A percentile compares a stretch with the other conserved stretches of the same genome.
These are phyloP conservation scores for Sporothrix globosa DNA, from an alignment of 2,329 filamentous ascomycete genomes.

Conservation along the genomic window DNA sequence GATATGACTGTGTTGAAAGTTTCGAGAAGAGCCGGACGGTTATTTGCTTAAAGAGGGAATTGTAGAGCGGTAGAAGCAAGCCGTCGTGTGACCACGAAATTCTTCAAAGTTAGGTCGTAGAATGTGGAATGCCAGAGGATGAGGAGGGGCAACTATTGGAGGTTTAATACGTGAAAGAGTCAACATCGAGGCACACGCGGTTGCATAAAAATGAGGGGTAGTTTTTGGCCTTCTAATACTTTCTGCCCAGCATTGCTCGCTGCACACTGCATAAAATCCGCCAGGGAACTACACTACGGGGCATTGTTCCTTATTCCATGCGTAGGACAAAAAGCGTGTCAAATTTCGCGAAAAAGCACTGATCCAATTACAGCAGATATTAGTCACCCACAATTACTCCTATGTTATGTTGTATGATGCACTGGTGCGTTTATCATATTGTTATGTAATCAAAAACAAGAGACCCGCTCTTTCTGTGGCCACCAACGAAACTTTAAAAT, in stretches of 20 bases:
- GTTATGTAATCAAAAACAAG: background rate
- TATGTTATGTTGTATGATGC: background rate
- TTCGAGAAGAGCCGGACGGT: background rate
- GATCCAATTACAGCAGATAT: background rate
- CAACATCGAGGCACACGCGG: conserved; percentile 12
- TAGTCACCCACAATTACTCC: conserved; percentile 4
- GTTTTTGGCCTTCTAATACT: conserved; percentile 13
- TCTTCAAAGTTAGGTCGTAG: background rate
- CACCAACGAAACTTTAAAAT: conserved; percentile 6
- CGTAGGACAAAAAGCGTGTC: too few relatives aligned
- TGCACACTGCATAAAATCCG: background rate
- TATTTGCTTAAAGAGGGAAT: background rate
- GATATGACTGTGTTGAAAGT: background rate
- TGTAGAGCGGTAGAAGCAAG: background rate
- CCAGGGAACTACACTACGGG: background rate
- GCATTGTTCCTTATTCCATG: conserved; percentile 12
- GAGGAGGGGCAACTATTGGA: conserved; percentile 20
- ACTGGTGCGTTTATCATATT: background rate
- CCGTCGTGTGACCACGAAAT: background rate
- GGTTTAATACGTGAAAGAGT: conserved; percentile 13
- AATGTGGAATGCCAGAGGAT: background rate
- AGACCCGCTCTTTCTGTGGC: background rate
- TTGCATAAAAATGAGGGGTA: conserved; percentile 30
- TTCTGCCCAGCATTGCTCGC: conserved; percentile 11
- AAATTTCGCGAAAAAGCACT: background rate